A percentile compares a stretch with the other conserved stretches of the same genome.
Evolutionary conservation across 768 basidiomycete species (phyloP).

Genomic region (Hygrocybe punicea): DNA sequence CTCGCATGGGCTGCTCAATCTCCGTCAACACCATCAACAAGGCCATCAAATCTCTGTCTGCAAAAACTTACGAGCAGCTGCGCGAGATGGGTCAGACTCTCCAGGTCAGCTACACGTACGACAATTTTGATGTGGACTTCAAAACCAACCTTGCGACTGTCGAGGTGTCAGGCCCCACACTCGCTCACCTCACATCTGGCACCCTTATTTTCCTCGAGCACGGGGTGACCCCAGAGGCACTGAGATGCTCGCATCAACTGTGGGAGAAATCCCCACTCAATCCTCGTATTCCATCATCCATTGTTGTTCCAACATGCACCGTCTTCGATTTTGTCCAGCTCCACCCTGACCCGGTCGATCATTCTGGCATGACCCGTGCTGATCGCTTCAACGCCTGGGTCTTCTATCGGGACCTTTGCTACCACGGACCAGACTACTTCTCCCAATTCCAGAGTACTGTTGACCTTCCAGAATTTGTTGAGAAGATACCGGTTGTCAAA

Average conservation of each 20-base stretch:
- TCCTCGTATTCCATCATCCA: too few species aligned
- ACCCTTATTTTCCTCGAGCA: background rate
- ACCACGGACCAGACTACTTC: background rate
- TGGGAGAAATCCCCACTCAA: background rate
- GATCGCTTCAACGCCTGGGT: background rate
- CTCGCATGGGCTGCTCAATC: constrained; percentile 9
- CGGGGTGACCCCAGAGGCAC: background rate
- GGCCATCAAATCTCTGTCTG: background rate
- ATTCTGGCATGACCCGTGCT: background rate
- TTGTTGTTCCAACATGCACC: background rate
- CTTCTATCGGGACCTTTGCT: background rate
- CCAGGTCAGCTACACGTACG: constrained; percentile 5
- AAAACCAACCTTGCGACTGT: constrained; percentile 10
- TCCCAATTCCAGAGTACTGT: background rate
- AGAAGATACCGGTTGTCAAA: constrained; percentile 13
- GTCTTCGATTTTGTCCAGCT: background rate
- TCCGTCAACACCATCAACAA: background rate
- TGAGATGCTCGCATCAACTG: background rate
- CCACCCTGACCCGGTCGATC: background rate
- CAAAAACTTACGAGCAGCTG: constrained; percentile 6
- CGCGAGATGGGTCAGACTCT: constrained; percentile 9
- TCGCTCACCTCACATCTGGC: constrained; percentile 1
- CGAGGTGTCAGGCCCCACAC: constrained; percentile 8
- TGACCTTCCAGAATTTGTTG: constrained; percentile 8
- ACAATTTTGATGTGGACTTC: constrained; percentile 21